Evolutionary conservation across 768 basidiomycete genomes (phyloP).

Genomic region (Pulveroboletus ravenelii): DNA sequence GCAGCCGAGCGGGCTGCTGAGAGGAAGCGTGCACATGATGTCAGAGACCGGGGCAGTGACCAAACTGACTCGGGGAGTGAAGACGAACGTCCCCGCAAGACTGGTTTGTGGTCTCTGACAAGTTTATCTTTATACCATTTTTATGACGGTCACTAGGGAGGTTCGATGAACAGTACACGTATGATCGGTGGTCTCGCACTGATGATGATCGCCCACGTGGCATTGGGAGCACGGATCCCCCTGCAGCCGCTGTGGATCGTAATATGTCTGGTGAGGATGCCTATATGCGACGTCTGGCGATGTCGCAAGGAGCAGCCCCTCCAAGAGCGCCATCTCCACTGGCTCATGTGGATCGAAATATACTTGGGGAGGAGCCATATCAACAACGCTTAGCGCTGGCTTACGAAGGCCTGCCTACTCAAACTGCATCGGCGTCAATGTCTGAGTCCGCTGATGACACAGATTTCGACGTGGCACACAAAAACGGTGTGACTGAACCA

Average conservation of each 20-base stretch:
- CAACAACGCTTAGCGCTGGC: constrained; percentile 73
- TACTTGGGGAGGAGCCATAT: constrained; percentile 78
- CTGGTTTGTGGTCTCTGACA: constrained; percentile 42
- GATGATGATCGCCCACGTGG: constrained; percentile 41
- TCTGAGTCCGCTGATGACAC: constrained; percentile 17
- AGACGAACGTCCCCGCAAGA: constrained; percentile 59
- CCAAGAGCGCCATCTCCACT: constrained; percentile 30
- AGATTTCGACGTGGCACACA: constrained; percentile 15
- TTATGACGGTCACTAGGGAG: constrained; percentile 31
- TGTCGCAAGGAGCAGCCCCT: constrained; percentile 42
- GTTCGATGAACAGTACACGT: constrained; percentile 37
- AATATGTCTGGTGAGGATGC: constrained; percentile 74
- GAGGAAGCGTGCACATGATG: constrained; percentile 52
- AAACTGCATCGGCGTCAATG: constrained; percentile 20
- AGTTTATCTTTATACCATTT: background rate
- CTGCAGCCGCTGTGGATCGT: constrained; percentile 40
- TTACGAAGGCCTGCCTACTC: constrained; percentile 19
- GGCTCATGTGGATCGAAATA: constrained; percentile 37
- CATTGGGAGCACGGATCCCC: constrained; percentile 12
- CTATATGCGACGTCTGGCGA: constrained; percentile 70
- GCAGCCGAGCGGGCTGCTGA: constrained; percentile 59
- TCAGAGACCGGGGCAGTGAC: constrained; percentile 43
- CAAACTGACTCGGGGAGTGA: constrained; percentile 72
- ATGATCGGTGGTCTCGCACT: constrained; percentile 51
- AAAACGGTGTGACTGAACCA: constrained; percentile 3